Percentiles rank a stretch among this genome's conserved stretches.
These are phyloP conservation scores for Grifola frondosa DNA, from an alignment of 1,284 basidiomycete species.

Conservation along the genomic window DNA sequence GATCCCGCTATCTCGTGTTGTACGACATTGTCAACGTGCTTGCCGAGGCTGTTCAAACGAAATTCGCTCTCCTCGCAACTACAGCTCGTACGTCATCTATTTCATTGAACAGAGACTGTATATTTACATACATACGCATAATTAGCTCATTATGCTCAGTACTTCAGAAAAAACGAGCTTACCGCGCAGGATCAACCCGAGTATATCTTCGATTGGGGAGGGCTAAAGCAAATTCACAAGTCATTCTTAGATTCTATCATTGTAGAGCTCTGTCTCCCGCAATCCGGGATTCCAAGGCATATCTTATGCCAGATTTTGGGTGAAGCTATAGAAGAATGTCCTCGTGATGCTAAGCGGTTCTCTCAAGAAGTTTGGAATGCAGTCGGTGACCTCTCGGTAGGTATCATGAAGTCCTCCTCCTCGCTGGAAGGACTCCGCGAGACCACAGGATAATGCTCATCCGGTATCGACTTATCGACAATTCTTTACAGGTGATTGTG, in stretches of 20 bases:
- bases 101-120: too few relatives aligned
- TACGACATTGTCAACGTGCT: slow-evolving; percentile 61
- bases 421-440: too few relatives aligned
- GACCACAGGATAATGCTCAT: neutral
- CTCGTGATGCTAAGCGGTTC: slow-evolving; percentile 67
- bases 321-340: slow-evolving; percentile 68
- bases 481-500: slow-evolving; percentile 48
- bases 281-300: slow-evolving; percentile 59
- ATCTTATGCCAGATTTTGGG: slow-evolving; percentile 64
- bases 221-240: slow-evolving; percentile 57
- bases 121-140: too few relatives aligned
- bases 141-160: slow-evolving; percentile 67
- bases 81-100: slow-evolving; percentile 51
- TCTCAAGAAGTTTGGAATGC: slow-evolving; percentile 76
- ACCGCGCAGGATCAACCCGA: slow-evolving; percentile 39
- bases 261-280: slow-evolving; percentile 73
- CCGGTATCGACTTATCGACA: neutral
- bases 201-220: slow-evolving; percentile 60
- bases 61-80: slow-evolving; percentile 64
- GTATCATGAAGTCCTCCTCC: slow-evolving; percentile 18
- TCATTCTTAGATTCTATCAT: slow-evolving; percentile 80
- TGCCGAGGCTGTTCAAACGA: slow-evolving; percentile 56
- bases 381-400: slow-evolving; percentile 73
- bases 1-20: slow-evolving; percentile 60
- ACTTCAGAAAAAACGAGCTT: slow-evolving; percentile 55